These are phyloP conservation scores for Dothideomycetes sp. DNA, from an alignment of 2,329 filamentous ascomycete species.

Conservation along the genomic window DNA sequence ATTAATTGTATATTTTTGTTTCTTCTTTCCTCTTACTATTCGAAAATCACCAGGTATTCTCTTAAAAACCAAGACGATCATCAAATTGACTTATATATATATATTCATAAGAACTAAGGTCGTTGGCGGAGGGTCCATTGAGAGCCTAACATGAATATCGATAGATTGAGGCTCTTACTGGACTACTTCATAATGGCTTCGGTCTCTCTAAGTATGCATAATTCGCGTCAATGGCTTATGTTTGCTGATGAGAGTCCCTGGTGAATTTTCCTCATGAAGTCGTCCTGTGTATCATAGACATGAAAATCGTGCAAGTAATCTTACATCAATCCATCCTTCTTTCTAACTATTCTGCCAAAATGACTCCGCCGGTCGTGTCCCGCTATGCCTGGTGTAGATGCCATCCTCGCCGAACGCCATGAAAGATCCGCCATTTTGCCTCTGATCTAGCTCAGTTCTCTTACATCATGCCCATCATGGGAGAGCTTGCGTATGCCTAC, in stretches of 20 bases:
- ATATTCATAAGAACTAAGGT: too few relatives aligned
- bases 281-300: conserved; percentile 4
- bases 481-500: conserved; percentile 76
- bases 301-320: not conserved
- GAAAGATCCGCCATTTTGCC: not conserved
- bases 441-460: not conserved
- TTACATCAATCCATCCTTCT: conserved; percentile 4
- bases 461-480: conserved; percentile 63
- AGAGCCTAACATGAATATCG: too few relatives aligned
- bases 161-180: too few relatives aligned
- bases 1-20: not conserved
- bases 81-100: too few relatives aligned
- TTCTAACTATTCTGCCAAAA: not conserved
- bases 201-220: too few relatives aligned
- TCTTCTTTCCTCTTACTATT: not conserved
- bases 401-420: conserved; percentile 5
- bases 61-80: too few relatives aligned
- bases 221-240: too few relatives aligned
- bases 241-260: too few relatives aligned
- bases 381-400: conserved; percentile 8
- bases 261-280: too few relatives aligned
- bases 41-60: too few relatives aligned
- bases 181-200: too few relatives aligned
- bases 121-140: too few relatives aligned
- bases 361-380: conserved; percentile 1